Percentiles rank a stretch among this genome's conserved stretches.
Conservation (phyloP, 2,329 filamentous ascomycete genomes). For the Aureobasidium sp. region DNA sequence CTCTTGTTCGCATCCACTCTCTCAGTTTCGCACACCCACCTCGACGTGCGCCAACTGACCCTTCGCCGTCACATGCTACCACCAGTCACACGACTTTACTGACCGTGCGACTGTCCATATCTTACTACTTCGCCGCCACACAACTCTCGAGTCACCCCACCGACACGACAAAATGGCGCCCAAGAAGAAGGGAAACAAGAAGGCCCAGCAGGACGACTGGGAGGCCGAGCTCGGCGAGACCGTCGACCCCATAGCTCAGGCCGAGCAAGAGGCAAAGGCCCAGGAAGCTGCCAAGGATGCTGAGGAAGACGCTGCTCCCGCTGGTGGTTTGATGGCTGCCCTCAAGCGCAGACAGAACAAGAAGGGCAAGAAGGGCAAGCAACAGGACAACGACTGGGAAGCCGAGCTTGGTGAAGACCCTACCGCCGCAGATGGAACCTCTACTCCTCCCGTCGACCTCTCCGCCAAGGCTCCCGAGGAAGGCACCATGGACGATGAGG, state of each 20-base stretch:
- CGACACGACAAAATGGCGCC: constrained; percentile 61
- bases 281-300: constrained; percentile 40
- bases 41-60: background rate
- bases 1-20: background rate
- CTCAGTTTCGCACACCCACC: background rate
- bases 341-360: constrained; percentile 56
- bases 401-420: constrained; percentile 60
- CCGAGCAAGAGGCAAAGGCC: constrained; percentile 37
- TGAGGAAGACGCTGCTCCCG: constrained; percentile 45
- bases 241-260: constrained; percentile 54
- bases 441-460: constrained; percentile 36
- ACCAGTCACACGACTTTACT: constrained; percentile 10
- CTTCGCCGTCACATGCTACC: constrained; percentile 2
- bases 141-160: background rate
- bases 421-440: constrained; percentile 30
- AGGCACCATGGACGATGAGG: constrained; percentile 59
- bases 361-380: constrained; percentile 83
- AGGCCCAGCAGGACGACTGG: constrained; percentile 81
- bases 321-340: constrained; percentile 42
- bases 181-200: constrained; percentile 91
- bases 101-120: constrained; percentile 7
- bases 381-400: constrained; percentile 64
- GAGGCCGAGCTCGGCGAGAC: constrained; percentile 84
- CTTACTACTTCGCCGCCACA: background rate
- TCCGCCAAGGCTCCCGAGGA: constrained; percentile 69